Base-by-base conservation (phyloP, 129 eudicot species). In the Heracleum sosnowskyi region DNA sequence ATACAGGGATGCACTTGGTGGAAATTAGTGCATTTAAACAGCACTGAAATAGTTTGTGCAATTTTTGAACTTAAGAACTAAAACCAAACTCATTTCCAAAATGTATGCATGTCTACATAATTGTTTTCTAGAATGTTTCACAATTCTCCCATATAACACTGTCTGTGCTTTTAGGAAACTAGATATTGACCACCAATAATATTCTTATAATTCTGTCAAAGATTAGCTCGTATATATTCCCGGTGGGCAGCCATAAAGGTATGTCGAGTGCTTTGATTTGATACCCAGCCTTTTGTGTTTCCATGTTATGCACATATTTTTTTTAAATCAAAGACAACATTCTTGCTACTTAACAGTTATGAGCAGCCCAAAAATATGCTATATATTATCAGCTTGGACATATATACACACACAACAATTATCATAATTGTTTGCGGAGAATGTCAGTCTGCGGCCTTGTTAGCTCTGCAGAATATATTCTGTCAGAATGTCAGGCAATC, bases 401-500 rank as follows among this genome's bases (percentile, higher is more conserved):
- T 51, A 5, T 55, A 55, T 24, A 11, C 26, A 9, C 11, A 24
- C 64, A 55, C 64, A 7, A 55, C n/a, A 55, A n/a, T n/a, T n/a
- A 10, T 60, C 10, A 26, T 60, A 60, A 60, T 60, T 60, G 68
- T 60, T 26, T 26, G 33, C 68, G 4, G 68, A 60, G 68, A 26
- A 60, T 60, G 68, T n/a, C 3, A n/a, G 66, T 57, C 64, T 55
- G 64, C 60, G 11, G 53, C 3, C 53, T 15, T 46, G 20, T 60
- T 60, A 60, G 31, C 66, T 57, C 66, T 57, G 68, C 68, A 33
- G 73, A 33, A 68, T 68, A 33, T 29, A 68, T 68, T 68, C 41
- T 68, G 35, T 63, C 34, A 44, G 47, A 17, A 8, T 49, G n/a
- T 49, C 57, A 26, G 40, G 40, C 24, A 12, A 68, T 16, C 18